A percentile compares a stretch with the other conserved stretches of the same genome.
Evolutionary conservation across 495 filamentous ascomycete species (phyloP).

Genomic region (Lasiosphaeria ovina): DNA sequence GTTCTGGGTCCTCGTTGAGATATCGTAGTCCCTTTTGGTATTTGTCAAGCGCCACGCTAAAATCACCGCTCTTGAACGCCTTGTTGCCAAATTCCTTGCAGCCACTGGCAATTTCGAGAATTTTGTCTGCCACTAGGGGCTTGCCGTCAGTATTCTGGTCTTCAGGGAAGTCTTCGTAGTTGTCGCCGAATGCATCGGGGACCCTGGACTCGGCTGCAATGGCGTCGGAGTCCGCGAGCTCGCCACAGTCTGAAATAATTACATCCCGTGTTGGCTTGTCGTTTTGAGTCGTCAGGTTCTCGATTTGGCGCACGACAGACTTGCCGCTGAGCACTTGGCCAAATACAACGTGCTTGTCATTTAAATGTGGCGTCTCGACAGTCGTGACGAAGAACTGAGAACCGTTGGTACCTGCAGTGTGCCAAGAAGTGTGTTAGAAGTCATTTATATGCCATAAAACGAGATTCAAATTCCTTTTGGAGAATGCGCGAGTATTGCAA

Average conservation of each 20-base stretch:
- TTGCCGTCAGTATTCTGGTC: slow-evolving; percentile 56
- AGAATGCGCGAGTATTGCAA: neutral
- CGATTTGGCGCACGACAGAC: slow-evolving; percentile 84
- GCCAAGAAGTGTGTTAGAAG: slow-evolving; percentile 15
- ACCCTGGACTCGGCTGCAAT: slow-evolving; percentile 57
- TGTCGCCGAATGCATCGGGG: slow-evolving; percentile 80
- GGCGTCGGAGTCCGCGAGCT: slow-evolving; percentile 71
- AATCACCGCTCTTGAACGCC: slow-evolving; percentile 79
- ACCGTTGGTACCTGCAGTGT: slow-evolving; percentile 73
- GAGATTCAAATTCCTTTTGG: neutral
- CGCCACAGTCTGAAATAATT: slow-evolving; percentile 79
- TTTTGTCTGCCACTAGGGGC: slow-evolving; percentile 58
- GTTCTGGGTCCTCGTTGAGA: slow-evolving; percentile 79
- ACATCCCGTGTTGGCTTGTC: slow-evolving; percentile 80
- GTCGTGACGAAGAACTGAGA: slow-evolving; percentile 99
- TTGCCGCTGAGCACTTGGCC: slow-evolving; percentile 93
- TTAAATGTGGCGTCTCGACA: slow-evolving; percentile 86
- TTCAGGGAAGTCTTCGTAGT: slow-evolving; percentile 95
- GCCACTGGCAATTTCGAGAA: slow-evolving; percentile 76
- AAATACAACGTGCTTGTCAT: slow-evolving; percentile 98
- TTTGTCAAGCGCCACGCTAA: slow-evolving; percentile 76
- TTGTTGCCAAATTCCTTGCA: slow-evolving; percentile 90
- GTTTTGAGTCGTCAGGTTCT: slow-evolving; percentile 73
- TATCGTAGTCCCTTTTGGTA: slow-evolving; percentile 98
- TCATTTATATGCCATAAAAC: no score